Evolutionary conservation across 2,329 filamentous ascomycete genomes (phyloP).

Genomic region (Botryotinia globosa): DNA sequence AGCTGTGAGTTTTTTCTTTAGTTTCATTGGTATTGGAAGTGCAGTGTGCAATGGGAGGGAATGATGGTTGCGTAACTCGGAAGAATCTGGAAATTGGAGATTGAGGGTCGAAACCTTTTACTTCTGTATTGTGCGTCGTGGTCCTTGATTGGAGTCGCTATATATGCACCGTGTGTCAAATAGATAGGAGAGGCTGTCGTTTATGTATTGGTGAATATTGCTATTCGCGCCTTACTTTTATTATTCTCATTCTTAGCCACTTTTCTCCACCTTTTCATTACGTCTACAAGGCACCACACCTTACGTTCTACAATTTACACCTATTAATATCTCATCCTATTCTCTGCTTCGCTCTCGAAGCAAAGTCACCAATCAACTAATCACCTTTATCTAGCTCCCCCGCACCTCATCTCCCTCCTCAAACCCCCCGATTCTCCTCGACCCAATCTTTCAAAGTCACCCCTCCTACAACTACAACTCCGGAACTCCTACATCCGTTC

Average conservation of each 20-base stretch:
- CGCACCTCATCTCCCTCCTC: constrained; percentile 29
- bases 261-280: background rate
- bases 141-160: background rate
- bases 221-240: background rate
- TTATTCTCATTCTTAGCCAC: background rate
- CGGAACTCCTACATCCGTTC: constrained; percentile 27
- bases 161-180: background rate
- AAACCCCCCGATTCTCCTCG: constrained; percentile 28
- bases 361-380: constrained; percentile 1
- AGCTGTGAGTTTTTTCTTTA: constrained; percentile 25
- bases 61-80: background rate
- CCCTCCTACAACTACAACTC: constrained; percentile 32
- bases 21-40: background rate
- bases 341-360: background rate
- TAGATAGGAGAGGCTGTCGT: background rate
- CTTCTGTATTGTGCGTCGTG: background rate
- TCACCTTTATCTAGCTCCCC: constrained; percentile 25
- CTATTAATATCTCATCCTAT: background rate
- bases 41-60: background rate
- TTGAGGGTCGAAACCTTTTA: background rate
- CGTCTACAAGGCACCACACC: background rate
- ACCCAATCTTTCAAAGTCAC: constrained; percentile 25
- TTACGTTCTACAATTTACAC: too few relatives aligned
- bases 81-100: background rate
- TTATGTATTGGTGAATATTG: background rate